A percentile compares a stretch with the other conserved stretches of the same genome.
Conservation (phyloP, 208 protist genomes). For the Leishmania mexicana region DNA sequence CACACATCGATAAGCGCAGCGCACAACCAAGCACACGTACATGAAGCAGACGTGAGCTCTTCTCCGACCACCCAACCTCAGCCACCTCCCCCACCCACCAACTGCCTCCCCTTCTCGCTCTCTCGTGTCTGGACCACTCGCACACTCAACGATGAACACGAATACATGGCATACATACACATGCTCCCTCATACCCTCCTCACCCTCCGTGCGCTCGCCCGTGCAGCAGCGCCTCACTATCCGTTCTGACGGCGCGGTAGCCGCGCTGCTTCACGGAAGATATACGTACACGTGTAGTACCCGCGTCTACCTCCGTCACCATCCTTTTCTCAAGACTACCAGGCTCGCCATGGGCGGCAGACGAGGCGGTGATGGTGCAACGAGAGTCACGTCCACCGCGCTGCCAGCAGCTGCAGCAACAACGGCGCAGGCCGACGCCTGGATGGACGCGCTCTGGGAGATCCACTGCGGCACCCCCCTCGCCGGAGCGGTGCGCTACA, state of each 20-base stretch:
- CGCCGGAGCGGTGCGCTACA: conserved; percentile 43
- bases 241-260: not conserved
- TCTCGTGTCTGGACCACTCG: not conserved
- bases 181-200: not conserved
- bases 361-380: not conserved
- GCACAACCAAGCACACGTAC: not conserved
- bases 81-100: not conserved
- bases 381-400: not conserved
- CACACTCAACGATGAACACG: not conserved
- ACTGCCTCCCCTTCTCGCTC: not conserved
- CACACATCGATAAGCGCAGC: not conserved
- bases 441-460: conserved; percentile 63
- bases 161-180: not conserved
- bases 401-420: conserved; percentile 2
- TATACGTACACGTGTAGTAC: conserved; percentile 7
- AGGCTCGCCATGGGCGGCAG: not conserved
- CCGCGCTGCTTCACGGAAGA: not conserved
- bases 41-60: not conserved
- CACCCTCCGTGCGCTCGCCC: not conserved
- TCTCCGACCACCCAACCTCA: not conserved
- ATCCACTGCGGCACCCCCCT: conserved; percentile 56
- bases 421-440: conserved; percentile 26
- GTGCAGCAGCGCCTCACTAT: not conserved
- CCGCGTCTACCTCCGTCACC: not conserved
- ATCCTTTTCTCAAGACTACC: not conserved